These are phyloP conservation scores for Populus alba DNA, from an alignment of 345 rosid species.

Conservation along the genomic window DNA sequence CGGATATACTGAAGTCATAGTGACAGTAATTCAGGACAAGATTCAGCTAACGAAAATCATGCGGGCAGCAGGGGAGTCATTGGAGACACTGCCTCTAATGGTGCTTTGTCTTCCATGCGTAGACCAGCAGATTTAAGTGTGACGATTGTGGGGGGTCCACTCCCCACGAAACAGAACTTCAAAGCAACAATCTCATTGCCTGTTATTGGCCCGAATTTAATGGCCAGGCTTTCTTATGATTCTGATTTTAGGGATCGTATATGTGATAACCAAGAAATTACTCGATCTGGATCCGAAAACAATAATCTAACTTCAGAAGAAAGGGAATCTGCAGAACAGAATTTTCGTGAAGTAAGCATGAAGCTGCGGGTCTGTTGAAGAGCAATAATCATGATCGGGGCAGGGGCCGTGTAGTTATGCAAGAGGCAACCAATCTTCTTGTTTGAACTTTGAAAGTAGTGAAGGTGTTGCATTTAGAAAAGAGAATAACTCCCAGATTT, in stretches of 20 bases:
- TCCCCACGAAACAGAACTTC: constrained; percentile 77
- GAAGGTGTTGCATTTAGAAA: constrained; percentile 18
- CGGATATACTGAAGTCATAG: constrained; percentile 30
- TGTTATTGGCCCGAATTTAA: constrained; percentile 65
- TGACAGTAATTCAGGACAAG: constrained; percentile 30
- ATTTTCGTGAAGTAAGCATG: constrained; percentile 24
- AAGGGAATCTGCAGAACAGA: constrained; percentile 11
- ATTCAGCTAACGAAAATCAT: constrained; percentile 26
- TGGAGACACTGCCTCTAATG: constrained; percentile 22
- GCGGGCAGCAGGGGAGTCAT: constrained; percentile 11
- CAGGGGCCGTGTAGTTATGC: constrained; percentile 23
- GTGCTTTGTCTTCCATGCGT: constrained; percentile 22
- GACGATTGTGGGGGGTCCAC: constrained; percentile 94
- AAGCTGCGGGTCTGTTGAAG: constrained; percentile 15
- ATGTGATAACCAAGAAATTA: constrained; percentile 27
- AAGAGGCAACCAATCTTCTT: constrained; percentile 21
- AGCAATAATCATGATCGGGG: constrained; percentile 18
- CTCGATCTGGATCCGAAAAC: constrained; percentile 27
- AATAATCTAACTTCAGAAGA: constrained; percentile 13
- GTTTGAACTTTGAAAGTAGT: constrained; percentile 16
- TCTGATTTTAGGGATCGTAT: constrained; percentile 46
- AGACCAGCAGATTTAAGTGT: constrained; percentile 47
- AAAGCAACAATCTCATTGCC: constrained; percentile 84
- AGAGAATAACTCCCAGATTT: neutral
- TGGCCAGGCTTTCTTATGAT: constrained; percentile 67